These are phyloP conservation scores for Hemisphaericaspora subhashii DNA, from an alignment of 1,139 yeast genomes.

Conservation along the genomic window DNA sequence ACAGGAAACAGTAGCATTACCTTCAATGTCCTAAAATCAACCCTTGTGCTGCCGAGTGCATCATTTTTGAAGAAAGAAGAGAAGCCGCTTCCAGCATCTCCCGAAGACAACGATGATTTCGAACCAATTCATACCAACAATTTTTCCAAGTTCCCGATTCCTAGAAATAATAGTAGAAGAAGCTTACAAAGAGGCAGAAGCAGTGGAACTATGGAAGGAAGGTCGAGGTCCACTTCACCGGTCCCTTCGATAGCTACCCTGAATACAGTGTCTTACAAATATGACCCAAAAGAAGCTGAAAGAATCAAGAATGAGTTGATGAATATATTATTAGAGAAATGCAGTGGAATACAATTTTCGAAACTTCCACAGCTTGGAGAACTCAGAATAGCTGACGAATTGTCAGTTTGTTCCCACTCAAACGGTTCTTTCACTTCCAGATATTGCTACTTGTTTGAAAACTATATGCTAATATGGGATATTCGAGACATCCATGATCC, in stretches of 20 bases:
- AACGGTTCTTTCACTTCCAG: slow-evolving; percentile 12
- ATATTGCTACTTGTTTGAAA: slow-evolving; percentile 35
- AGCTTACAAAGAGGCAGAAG: background rate
- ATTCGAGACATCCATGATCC: slow-evolving; percentile 5
- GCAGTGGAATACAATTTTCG: slow-evolving; percentile 25
- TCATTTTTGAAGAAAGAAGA: background rate
- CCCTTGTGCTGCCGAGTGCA: too few relatives aligned
- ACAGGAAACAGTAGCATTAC: too few relatives aligned
- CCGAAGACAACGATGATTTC: too few relatives aligned
- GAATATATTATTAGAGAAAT: slow-evolving; percentile 25
- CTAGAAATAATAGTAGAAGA: background rate
- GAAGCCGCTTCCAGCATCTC: background rate
- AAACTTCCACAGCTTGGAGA: slow-evolving; percentile 33
- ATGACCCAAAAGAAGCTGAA: slow-evolving; percentile 23
- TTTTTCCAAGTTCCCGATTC: too few relatives aligned
- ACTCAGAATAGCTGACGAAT: slow-evolving; percentile 38
- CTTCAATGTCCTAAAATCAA: slow-evolving; percentile 8
- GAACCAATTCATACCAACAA: too few relatives aligned
- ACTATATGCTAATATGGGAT: slow-evolving; percentile 30
- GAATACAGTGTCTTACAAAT: slow-evolving; percentile 20
- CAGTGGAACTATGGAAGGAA: slow-evolving; percentile 3
- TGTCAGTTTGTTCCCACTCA: slow-evolving; percentile 18
- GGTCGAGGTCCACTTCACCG: slow-evolving; percentile 21
- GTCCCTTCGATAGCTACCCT: slow-evolving; percentile 20
- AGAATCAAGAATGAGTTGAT: slow-evolving; percentile 31